Evolutionary conservation across 2,329 filamentous ascomycete species (phyloP), one percentile per base, ranked within the genome.

Genomic region (Trichoderma koningii): DNA sequence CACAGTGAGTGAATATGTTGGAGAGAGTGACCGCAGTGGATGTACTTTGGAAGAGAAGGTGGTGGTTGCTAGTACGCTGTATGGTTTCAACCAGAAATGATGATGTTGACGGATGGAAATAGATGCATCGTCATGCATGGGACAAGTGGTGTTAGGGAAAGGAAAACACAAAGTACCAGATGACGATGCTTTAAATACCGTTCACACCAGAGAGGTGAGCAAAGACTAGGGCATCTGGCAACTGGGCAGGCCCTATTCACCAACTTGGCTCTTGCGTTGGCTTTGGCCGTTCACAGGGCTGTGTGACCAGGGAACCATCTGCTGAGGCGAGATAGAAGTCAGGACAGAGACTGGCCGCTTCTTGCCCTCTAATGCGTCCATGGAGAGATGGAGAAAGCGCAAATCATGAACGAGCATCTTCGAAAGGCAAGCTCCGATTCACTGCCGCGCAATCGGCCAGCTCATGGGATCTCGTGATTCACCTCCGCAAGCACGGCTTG

Each of bases 41-140:
- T 14, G 34, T 14, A 38, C 12, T 38, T 38, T 38, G 10, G 10
- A 38, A 38, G 34, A 38, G 34, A 38, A 38, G 15, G 26, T 63
- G 45, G n/a, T 57, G 53, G 47, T 55, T 57, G 53, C 41, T 55
- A 66, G 50, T 59, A 66, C 61, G 53, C 59, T 66, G 64, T 45
- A 59, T 23, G 44, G 44, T 44, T 48, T 41, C 48, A 55, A 60
- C 45, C 51, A 23, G 34, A 59, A 63, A 63, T 23, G 48, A 52
- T 63, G 59, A 26, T 34, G 15, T 21, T 48, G 48, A 23, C 21
- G 21, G 30, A 30, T 51, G 52, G 47, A 53, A 56, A 56, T 48
- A 50, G 21, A 26, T 66, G 52, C 41, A 61, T 62, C 28, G 19
- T 45, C 50, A 42, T 52, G 17, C 56, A 30, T 26, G 41, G 19